Conservation (phyloP, 2,329 filamentous ascomycete genomes). For the Thelonectria blattea region DNA sequence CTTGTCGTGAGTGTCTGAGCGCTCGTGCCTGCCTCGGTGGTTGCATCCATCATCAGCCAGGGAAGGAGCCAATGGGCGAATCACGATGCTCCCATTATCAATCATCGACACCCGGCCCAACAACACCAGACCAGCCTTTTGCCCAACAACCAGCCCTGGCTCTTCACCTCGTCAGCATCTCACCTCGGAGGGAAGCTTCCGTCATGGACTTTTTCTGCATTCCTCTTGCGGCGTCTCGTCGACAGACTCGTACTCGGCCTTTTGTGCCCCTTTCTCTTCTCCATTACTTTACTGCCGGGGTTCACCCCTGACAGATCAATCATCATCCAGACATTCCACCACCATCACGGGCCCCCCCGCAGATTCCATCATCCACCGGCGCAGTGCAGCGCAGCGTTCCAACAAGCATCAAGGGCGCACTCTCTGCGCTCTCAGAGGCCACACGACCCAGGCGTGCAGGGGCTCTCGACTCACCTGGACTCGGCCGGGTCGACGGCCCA, state of each 20-base stretch:
- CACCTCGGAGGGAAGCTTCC: not conserved
- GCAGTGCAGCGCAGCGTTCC: conserved; percentile 1
- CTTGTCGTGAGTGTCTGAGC: conserved; percentile 1
- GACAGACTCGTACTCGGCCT: not conserved
- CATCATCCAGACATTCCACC: conserved; percentile 3
- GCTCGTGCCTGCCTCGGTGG: conserved; percentile 8
- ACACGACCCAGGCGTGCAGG: not conserved
- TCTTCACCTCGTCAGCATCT: not conserved
- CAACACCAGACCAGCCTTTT: not conserved
- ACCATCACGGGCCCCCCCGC: conserved; percentile 4
- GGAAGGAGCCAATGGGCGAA: conserved; percentile 4
- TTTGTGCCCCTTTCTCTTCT: not conserved
- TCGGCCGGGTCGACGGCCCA: conserved; percentile 4
- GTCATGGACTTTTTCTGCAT: no score
- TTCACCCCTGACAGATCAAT: not conserved
- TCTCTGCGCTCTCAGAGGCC: no score
- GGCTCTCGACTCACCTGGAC: not conserved
- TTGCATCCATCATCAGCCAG: conserved; percentile 11
- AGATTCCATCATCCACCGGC: conserved; percentile 14
- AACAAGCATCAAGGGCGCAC: not conserved
- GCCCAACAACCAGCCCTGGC: not conserved
- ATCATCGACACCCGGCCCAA: not conserved
- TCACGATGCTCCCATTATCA: conserved; percentile 7
- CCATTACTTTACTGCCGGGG: not conserved
- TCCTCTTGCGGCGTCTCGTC: not conserved